Base-by-base conservation (phyloP, 768 basidiomycete species). In the Imleria badia region DNA sequence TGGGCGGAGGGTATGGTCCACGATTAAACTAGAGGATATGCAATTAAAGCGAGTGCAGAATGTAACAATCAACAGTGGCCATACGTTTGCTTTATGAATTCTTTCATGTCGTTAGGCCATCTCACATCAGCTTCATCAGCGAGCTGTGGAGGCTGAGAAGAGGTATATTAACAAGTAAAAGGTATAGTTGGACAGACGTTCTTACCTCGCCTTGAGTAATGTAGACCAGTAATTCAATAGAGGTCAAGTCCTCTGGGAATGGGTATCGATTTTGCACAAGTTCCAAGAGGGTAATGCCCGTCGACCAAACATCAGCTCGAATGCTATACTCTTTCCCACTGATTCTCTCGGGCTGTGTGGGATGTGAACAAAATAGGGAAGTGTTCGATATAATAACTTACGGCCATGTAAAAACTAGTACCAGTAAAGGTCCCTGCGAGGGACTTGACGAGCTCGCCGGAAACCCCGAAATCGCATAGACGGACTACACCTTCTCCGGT, bases 361-460 rank as follows among this genome's bases (percentile, higher is more conserved):
- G 30, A 20, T 45, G 19, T 67, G 42, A 66, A 38, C 17, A 29
- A 51, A 12, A 36, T 6, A 9, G 7, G 9, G 4, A 29, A 8
- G 35, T n/a, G 19, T 31, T 31, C 6, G 11, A 40, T 4, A 13
- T 40, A 46, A 22, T 20, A 29, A 84, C 95, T 72, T 65, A 98
- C 96, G 60, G 97, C 95, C 96, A 98, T 98, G 74, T 98, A 99
- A 61, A 91, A 89, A 68, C 94, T 94, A 41, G 96, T 98, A 8
- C 97, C 97, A 1, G 96, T 98, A 67, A 98, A 98, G 1, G 97
- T 98, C 50, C 91, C 91, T 15, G 97, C 97, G 58, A 90, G 72
- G 47, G 90, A 93, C 66, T 89, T 85, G 63, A 98, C 86, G 22
- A 99, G 81, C 72, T 97, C 92, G 39, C 96, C 97, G 26, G 96